A percentile compares a stretch with the other conserved stretches of the same genome.
phyloP scores from a whole-genome alignment of 257 asterid genomes.

The Nicotiana noctiflora region DNA sequence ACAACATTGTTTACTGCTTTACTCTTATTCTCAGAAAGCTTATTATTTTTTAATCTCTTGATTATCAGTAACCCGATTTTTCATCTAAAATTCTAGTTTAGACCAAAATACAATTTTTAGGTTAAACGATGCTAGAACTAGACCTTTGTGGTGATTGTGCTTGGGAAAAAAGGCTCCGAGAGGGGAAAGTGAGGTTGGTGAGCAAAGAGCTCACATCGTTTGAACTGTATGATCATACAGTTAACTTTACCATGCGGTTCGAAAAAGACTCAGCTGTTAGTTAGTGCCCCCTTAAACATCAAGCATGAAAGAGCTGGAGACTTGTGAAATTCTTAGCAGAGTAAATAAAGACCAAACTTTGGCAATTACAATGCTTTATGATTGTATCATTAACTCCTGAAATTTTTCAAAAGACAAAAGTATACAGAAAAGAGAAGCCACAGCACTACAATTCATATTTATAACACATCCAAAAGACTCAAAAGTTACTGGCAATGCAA shows the following conservation, averaged over 20 bases:
- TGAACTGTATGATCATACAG: conserved; percentile 10
- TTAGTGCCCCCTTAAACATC: not conserved
- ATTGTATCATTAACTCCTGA: not conserved
- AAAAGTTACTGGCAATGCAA: not conserved
- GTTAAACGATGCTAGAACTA: no score
- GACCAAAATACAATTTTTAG: no score
- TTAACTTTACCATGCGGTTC: not conserved
- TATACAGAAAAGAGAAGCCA: not conserved
- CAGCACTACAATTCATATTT: not conserved
- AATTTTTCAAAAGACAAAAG: not conserved
- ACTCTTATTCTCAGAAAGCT: no score
- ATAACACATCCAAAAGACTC: not conserved
- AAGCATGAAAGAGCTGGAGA: not conserved
- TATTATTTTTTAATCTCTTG: no score
- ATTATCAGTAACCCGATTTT: no score
- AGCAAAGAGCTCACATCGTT: no score
- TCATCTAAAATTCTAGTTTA: no score
- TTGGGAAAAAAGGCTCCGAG: not conserved
- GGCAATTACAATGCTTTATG: not conserved
- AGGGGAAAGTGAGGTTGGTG: conserved; percentile 3
- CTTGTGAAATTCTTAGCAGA: not conserved
- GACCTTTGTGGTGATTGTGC: no score
- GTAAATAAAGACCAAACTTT: not conserved
- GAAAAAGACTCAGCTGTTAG: conserved; percentile 8
- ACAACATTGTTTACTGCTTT: no score